A percentile compares a stretch with the other conserved stretches of the same genome.
phyloP scores from a whole-genome alignment of 2,329 filamentous ascomycete genomes.

The Tolypocladium paradoxum region DNA sequence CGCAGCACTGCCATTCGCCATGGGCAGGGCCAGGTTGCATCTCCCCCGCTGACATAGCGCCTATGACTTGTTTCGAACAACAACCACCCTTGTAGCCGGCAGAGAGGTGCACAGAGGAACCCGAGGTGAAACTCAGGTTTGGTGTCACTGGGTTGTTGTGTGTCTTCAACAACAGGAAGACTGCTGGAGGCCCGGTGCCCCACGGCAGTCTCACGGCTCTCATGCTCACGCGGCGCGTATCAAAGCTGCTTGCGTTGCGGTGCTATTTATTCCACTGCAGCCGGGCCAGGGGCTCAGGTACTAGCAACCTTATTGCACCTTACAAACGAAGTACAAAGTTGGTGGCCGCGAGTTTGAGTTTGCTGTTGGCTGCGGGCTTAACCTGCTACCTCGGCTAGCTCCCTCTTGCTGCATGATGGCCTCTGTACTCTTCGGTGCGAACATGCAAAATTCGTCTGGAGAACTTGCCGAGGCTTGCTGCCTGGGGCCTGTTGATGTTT shows the following conservation, averaged over 20 bases:
- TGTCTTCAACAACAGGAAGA: background rate
- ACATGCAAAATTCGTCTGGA: background rate
- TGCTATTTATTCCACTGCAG: background rate
- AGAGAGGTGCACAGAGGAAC: background rate
- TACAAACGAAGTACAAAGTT: background rate
- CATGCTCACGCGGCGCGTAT: background rate
- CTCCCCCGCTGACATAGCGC: background rate
- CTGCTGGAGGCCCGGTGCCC: no score
- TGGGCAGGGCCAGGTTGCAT: background rate
- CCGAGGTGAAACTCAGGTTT: background rate
- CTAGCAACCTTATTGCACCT: background rate
- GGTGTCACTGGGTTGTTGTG: background rate
- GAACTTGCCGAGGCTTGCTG: background rate
- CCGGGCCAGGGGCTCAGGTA: background rate
- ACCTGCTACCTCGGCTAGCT: background rate
- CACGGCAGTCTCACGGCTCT: background rate
- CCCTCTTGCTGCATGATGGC: background rate
- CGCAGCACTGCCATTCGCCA: background rate
- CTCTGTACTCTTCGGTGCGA: background rate
- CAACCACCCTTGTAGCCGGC: background rate
- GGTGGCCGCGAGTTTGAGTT: background rate
- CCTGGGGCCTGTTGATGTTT: no score
- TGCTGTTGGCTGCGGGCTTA: background rate
- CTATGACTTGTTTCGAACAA: background rate
- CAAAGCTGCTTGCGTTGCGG: background rate